Evolutionary conservation across 2,329 filamentous ascomycete genomes (phyloP).

Genomic region (Orbilia ellipsospora): DNA sequence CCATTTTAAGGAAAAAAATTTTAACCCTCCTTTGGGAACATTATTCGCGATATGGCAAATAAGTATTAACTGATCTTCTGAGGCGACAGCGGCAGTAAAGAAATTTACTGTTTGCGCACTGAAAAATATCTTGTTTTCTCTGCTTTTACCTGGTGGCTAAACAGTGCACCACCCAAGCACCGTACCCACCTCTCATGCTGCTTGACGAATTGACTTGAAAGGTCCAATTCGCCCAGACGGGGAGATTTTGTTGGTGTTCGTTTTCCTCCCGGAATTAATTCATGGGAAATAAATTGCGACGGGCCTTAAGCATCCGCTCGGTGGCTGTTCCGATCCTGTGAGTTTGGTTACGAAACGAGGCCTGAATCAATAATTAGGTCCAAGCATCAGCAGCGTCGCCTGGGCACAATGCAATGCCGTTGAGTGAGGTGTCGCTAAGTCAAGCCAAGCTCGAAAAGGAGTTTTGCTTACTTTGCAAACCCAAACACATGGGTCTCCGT

Average conservation of each 20-base stretch:
- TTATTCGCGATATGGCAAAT: constrained; percentile 9
- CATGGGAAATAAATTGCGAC: constrained; percentile 42
- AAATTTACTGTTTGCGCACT: constrained; percentile 14
- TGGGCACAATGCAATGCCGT: constrained; percentile 28
- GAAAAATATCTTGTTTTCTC: constrained; percentile 33
- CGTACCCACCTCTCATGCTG: constrained; percentile 5
- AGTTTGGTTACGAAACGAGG: constrained; percentile 41
- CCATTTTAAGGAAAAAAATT: too few relatives aligned
- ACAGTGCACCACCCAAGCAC: not conserved
- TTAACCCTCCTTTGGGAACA: constrained; percentile 10
- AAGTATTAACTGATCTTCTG: constrained; percentile 30
- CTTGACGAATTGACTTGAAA: constrained; percentile 13
- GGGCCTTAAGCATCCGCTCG: constrained; percentile 49
- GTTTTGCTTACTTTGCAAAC: constrained; percentile 53
- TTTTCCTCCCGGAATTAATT: not conserved
- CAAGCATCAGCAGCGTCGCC: constrained; percentile 9
- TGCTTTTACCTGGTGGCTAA: constrained; percentile 17
- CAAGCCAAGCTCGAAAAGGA: constrained; percentile 50
- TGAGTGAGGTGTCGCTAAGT: constrained; percentile 38
- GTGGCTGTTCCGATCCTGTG: constrained; percentile 19
- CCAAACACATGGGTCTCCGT: constrained; percentile 43
- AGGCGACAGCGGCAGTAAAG: constrained; percentile 32
- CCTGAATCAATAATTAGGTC: constrained; percentile 40
- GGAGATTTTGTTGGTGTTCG: too few relatives aligned
- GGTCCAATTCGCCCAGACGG: too few relatives aligned